Evolutionary conservation across 371 early-diverging fungal species (phyloP).

Genomic region (Actinomucor elegans): DNA sequence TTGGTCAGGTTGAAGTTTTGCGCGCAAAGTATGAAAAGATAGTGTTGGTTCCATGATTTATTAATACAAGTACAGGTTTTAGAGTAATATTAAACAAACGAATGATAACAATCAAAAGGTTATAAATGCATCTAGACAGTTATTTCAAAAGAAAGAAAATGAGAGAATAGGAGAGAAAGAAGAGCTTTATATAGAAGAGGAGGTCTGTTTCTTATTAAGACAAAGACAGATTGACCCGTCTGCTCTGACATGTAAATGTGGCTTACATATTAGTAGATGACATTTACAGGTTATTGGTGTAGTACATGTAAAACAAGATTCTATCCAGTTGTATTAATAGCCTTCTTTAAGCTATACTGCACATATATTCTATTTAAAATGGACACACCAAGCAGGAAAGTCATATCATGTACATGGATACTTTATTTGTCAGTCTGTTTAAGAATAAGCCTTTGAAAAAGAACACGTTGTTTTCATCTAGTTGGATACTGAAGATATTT

Average conservation of each 20-base stretch:
- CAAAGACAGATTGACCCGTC: too few relatives aligned
- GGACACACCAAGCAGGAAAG: too few relatives aligned
- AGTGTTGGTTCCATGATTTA: neutral
- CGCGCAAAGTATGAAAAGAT: constrained; percentile 15
- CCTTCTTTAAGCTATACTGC: neutral
- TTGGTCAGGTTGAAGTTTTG: constrained; percentile 11
- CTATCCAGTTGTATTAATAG: neutral
- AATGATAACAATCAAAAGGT: neutral
- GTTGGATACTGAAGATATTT: too few relatives aligned
- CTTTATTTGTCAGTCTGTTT: too few relatives aligned
- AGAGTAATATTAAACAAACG: neutral
- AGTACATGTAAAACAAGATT: neutral
- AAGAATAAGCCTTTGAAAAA: too few relatives aligned
- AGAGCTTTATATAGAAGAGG: neutral
- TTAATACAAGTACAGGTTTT: neutral
- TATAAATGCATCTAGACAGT: neutral
- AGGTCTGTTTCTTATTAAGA: neutral
- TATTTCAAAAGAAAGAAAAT: neutral
- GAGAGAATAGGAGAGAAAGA: neutral
- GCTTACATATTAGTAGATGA: neutral
- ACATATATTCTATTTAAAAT: too few relatives aligned
- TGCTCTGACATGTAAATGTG: neutral
- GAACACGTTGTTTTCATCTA: too few relatives aligned
- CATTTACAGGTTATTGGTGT: neutral
- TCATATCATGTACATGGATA: too few relatives aligned